Evolutionary conservation across 2,329 filamentous ascomycete genomes (phyloP), one percentile per base, ranked within the genome.

Genomic region (Pochonia chlamydosporia): DNA sequence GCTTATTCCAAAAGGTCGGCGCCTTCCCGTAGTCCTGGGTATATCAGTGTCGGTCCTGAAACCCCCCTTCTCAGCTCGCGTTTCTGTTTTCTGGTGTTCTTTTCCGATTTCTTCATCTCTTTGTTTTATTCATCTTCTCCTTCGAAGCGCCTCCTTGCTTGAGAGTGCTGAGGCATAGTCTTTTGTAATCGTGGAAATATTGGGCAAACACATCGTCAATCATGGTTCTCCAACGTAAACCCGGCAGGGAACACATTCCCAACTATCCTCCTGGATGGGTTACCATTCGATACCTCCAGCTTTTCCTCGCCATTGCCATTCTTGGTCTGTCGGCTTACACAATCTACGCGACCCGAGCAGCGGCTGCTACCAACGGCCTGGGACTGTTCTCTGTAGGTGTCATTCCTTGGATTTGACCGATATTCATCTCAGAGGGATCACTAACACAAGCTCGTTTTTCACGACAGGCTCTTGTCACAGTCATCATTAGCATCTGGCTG

Each of bases 251-350:
- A 54, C 72, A 75, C 50, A 62, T 75, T 21, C 72, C 71, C n/a
- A 46, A 64, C 24, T 74, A 72, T 33, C 72, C 74, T 14, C 61
- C 55, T 33, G 65, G 65, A 18, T 74, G 73, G 57, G 65, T 72
- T 28, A 63, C 62, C 36, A 48, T 75, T 5, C 68, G 73, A 26
- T 67, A 73, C 28, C 53, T 71, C 46, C 72, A 76, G 57, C 62
- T 76, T 16, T 52, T 75, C 14, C 51, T 79, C 13, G 65, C 66
- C 16, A 45, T 80, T 31, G 50, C 72, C 30, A 61, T 73, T 24
- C 59, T 80, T 2, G 75, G 68, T 13, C 63, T 81, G 30, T 62
- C 64, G 20, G 73, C 68, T 7, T 79, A 74, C 52, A 66, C 70
- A 9, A 60, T 64, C 40, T 54, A 53, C 4, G 6, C 61, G 26